These are phyloP conservation scores for Chloroidium sp. DNA, from an alignment of 163 green algal genomes.

Conservation along the genomic window DNA sequence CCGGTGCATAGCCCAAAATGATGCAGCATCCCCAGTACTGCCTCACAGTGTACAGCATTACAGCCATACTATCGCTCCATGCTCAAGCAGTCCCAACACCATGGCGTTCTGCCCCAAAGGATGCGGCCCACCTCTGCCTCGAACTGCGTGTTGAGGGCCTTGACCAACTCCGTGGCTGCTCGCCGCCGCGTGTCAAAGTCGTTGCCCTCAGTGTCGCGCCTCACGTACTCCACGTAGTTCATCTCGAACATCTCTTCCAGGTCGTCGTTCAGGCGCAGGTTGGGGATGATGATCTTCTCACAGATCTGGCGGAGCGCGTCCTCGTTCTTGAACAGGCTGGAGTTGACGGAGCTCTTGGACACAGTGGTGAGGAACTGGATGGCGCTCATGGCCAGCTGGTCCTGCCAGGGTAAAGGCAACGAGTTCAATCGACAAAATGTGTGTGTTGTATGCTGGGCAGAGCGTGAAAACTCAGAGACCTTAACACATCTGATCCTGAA, in stretches of 20 bases:
- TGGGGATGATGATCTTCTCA: slow-evolving; percentile 79
- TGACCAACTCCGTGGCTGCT: slow-evolving; percentile 87
- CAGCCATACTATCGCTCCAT: too few relatives aligned
- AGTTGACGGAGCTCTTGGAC: slow-evolving; percentile 66
- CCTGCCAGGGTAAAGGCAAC: slow-evolving; percentile 37
- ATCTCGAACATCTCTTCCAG: slow-evolving; percentile 90
- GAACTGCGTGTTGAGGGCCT: slow-evolving; percentile 68
- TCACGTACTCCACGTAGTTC: slow-evolving; percentile 85
- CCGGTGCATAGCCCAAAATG: too few relatives aligned
- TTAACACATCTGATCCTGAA: too few relatives aligned
- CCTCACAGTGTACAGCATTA: too few relatives aligned
- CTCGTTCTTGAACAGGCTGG: slow-evolving; percentile 61
- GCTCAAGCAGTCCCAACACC: too few relatives aligned
- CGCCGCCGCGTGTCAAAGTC: slow-evolving; percentile 90
- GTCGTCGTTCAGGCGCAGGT: slow-evolving; percentile 52
- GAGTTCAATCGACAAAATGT: neutral
- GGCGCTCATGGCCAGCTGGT: slow-evolving; percentile 82
- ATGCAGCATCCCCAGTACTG: too few relatives aligned
- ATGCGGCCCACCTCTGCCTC: slow-evolving; percentile 39
- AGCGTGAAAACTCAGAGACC: too few relatives aligned
- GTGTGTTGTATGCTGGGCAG: neutral
- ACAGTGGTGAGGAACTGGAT: slow-evolving; percentile 94
- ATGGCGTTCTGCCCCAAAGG: too few relatives aligned
- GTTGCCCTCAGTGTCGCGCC: slow-evolving; percentile 86
- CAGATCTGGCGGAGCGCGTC: slow-evolving; percentile 54